Conservation (phyloP, 2,329 filamentous ascomycete genomes). For the Sporothrix sp. region DNA sequence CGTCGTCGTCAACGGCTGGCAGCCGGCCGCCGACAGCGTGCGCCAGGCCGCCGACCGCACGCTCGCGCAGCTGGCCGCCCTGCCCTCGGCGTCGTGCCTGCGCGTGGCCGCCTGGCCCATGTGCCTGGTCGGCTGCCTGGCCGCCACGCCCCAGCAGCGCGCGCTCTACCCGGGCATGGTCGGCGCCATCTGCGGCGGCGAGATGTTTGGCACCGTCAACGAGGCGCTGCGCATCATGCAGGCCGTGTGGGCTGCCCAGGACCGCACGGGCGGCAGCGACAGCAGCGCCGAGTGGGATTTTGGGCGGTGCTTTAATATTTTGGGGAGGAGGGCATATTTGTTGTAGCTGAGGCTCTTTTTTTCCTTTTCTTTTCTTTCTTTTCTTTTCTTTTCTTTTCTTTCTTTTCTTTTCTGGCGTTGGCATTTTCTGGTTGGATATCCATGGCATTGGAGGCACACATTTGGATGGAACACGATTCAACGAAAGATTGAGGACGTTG, state of each 20-base stretch:
- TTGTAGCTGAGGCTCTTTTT: too few relatives aligned
- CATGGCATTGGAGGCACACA: neutral
- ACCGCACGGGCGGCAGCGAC: conserved; percentile 27
- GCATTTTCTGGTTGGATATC: too few relatives aligned
- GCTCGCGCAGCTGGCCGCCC: conserved; percentile 15
- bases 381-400: neutral
- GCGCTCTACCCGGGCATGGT: conserved; percentile 31
- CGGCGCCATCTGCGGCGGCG: conserved; percentile 31
- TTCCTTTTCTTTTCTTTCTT: neutral
- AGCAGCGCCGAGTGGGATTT: conserved; percentile 34
- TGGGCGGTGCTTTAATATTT: conserved; percentile 29
- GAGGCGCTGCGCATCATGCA: conserved; percentile 38
- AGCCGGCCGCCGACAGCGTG: conserved; percentile 12
- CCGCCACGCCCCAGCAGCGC: conserved; percentile 25
- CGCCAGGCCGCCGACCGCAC: conserved; percentile 17
- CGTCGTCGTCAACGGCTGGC: conserved; percentile 42
- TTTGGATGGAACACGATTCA: neutral
- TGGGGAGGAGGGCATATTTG: conserved; percentile 19
- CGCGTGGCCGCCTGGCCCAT: conserved; percentile 29
- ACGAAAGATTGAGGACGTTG: neutral
- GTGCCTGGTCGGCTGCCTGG: conserved; percentile 28
- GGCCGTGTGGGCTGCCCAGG: conserved; percentile 32
- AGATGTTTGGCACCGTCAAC: conserved; percentile 36
- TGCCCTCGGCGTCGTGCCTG: conserved; percentile 24
- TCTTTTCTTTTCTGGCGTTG: too few relatives aligned